Evolutionary conservation across 768 basidiomycete genomes (phyloP).

Genomic region (Phanerochaete sordida): DNA sequence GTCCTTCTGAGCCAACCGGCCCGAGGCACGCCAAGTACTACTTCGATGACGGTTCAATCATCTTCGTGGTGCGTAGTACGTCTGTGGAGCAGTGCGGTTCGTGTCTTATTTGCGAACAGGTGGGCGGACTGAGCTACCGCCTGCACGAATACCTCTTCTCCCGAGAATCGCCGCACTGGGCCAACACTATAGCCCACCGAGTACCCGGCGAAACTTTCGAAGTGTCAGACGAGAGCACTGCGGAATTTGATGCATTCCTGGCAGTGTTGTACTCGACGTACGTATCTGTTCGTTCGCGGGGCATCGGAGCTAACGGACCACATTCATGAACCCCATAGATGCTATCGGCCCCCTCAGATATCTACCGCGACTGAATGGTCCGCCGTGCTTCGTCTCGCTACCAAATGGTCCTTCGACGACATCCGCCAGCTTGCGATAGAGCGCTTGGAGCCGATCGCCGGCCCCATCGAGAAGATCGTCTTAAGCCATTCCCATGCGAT

Average conservation of each 20-base stretch:
- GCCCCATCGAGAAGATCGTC: neutral
- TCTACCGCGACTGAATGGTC: neutral
- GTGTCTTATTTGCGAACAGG: neutral
- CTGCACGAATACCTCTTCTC: neutral
- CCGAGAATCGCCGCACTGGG: neutral
- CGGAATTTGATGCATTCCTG: neutral
- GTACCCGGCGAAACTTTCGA: neutral
- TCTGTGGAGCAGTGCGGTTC: no score
- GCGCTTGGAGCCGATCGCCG: neutral
- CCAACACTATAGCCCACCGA: neutral
- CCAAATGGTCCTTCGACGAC: neutral
- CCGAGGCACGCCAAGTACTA: neutral
- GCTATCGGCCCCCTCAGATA: neutral
- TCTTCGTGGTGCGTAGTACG: neutral
- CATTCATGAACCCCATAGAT: neutral
- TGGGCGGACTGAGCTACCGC: neutral
- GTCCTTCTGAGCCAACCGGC: no score
- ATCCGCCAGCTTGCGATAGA: neutral
- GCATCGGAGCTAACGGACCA: no score
- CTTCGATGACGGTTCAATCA: neutral
- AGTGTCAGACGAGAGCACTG: neutral
- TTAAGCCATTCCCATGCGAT: neutral
- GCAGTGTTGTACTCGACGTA: neutral
- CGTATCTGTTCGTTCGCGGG: no score
- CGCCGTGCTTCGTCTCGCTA: neutral